These are phyloP conservation scores for Citrullus colocynthis DNA, from an alignment of 306 rosid species.

Conservation along the genomic window DNA sequence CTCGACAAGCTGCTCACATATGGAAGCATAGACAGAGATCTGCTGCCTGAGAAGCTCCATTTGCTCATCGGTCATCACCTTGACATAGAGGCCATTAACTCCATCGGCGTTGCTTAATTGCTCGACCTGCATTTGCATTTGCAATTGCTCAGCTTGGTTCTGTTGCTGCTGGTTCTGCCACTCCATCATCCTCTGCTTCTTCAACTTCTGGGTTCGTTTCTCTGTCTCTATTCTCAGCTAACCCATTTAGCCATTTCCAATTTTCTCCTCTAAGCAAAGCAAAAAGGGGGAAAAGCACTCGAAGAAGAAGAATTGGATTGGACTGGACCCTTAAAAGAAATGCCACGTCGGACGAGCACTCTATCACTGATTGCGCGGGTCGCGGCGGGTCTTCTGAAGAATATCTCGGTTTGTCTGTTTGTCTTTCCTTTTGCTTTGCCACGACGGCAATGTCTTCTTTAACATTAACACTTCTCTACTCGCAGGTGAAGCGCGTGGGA, in stretches of 20 bases:
- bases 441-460: neutral
- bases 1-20: slow-evolving; percentile 56
- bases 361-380: slow-evolving; percentile 8
- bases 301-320: neutral
- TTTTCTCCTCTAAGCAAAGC: slow-evolving; percentile 6
- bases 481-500: slow-evolving; percentile 1
- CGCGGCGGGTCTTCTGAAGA: slow-evolving; percentile 5
- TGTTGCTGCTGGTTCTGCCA: slow-evolving; percentile 10
- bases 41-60: slow-evolving; percentile 51
- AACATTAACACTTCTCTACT: neutral
- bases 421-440: neutral
- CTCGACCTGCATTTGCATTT: slow-evolving; percentile 7
- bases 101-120: slow-evolving; percentile 10
- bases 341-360: slow-evolving; percentile 10
- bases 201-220: neutral
- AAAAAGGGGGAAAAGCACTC: neutral
- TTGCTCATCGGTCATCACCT: slow-evolving; percentile 75
- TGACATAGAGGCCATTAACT: slow-evolving; percentile 20
- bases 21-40: slow-evolving; percentile 51
- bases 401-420: neutral
- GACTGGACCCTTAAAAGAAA: neutral
- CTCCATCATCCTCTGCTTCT: neutral
- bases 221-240: neutral
- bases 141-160: slow-evolving; percentile 5
- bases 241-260: slow-evolving; percentile 2